Base-by-base conservation (phyloP, 2,329 filamentous ascomycete genomes). In the Ramularia endophylla region DNA sequence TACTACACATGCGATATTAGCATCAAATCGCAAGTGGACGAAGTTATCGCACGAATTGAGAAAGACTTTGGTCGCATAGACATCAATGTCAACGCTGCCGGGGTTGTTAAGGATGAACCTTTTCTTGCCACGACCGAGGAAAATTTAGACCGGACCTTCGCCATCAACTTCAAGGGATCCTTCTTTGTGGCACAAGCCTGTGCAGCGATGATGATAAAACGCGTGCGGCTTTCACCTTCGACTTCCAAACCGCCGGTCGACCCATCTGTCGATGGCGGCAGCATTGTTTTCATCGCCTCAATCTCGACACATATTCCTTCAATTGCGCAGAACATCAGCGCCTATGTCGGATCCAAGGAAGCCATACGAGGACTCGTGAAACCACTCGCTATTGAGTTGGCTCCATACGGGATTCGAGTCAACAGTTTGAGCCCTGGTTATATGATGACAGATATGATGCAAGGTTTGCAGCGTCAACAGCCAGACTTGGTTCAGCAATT, bases 361-460 rank as follows among this genome's bases (percentile, higher is more conserved):
- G 56, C 53, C 29, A 44, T 58, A 15, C 41, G 43, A 27, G 52
- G 52, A 5, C 46, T 58, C 5, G 49, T 52, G 27, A 55, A 56
- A 39, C 49, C 53, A 11, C 42, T 56, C 35, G 62, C 62, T 12
- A 62, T 65, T 58, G 62, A 66, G 32, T 65, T 62, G 62, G 60
- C 62, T 2, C 52, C 62, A 38, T 60, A 65, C 44, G 54, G 54
- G 20, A 64, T 66, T 16, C 29, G 41, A 11, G 44, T 43, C 27
- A 43, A 44, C 29, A 34, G 30, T 28, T 36, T 44, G 12, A 36
- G 35, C n/a, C 44, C 40, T 4, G 44, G 44, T 11, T 28, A 39
- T 5, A 40, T 46, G 2, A 46, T 43, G 18, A 46, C 44, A 5
- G 40, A 36, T n/a, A 46, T 46, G 43, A 42, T 38, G 33, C 41